Conservation (phyloP, 495 filamentous ascomycete species). For the Penicillium odoratum region DNA sequence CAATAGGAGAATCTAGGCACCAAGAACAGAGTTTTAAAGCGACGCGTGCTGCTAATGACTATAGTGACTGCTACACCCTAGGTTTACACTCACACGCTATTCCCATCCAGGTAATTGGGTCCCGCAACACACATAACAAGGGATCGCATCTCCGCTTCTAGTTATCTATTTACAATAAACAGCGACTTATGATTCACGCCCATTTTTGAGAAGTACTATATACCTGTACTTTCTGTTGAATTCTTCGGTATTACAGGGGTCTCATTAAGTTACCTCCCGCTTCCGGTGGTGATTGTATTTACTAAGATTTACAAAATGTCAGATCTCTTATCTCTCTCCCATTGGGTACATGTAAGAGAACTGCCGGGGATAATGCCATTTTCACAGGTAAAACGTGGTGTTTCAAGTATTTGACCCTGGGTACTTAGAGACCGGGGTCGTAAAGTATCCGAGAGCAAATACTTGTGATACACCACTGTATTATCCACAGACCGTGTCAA, state of each 20-base stretch:
- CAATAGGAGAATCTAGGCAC: not conserved
- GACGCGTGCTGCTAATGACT: not conserved
- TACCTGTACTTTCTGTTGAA: not conserved
- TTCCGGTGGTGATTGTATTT: not conserved
- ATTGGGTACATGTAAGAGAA: not conserved
- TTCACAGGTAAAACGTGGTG: too few species aligned
- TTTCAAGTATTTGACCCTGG: too few species aligned
- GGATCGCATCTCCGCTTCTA: constrained; percentile 12
- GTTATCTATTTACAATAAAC: not conserved
- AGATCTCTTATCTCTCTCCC: not conserved
- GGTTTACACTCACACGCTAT: constrained; percentile 4
- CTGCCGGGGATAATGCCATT: too few species aligned
- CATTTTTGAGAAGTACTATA: not conserved
- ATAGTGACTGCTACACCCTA: not conserved
- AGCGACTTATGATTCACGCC: not conserved
- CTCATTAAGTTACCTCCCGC: not conserved
- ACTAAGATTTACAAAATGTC: not conserved
- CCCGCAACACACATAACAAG: constrained; percentile 5
- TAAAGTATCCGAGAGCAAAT: too few species aligned
- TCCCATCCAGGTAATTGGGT: constrained; percentile 12
- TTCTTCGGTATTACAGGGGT: not conserved
- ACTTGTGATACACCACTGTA: too few species aligned
- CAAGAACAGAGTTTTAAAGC: not conserved
- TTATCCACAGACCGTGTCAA: too few species aligned
- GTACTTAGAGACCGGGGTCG: too few species aligned